phyloP scores from a whole-genome alignment of 768 basidiomycete genomes.

The Suillus decipiens region DNA sequence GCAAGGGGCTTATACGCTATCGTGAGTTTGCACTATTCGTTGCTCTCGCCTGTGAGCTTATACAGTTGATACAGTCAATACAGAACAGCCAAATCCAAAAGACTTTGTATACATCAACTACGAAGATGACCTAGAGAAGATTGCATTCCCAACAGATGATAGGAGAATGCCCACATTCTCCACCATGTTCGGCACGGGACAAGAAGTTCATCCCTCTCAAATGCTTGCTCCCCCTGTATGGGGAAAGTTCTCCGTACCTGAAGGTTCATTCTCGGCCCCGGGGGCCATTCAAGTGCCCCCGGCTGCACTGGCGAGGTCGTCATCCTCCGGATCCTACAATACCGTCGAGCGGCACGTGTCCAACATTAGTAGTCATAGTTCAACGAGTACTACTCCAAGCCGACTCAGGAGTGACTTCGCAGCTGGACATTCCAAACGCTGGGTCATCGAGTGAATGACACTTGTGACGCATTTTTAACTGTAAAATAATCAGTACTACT shows the following conservation, averaged over 20 bases:
- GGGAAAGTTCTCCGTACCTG: slow-evolving; percentile 24
- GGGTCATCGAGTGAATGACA: slow-evolving; percentile 30
- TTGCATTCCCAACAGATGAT: slow-evolving; percentile 59
- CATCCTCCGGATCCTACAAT: slow-evolving; percentile 30
- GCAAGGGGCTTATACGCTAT: slow-evolving; percentile 68
- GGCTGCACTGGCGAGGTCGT: slow-evolving; percentile 36
- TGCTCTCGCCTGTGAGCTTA: slow-evolving; percentile 8
- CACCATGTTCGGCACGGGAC: slow-evolving; percentile 34
- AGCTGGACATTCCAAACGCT: slow-evolving; percentile 22
- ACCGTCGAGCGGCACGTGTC: slow-evolving; percentile 19
- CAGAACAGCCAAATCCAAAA: slow-evolving; percentile 49
- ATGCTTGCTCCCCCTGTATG: slow-evolving; percentile 35
- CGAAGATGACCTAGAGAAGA: slow-evolving; percentile 50
- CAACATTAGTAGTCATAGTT: slow-evolving; percentile 10
- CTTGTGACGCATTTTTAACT: background rate
- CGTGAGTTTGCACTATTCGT: slow-evolving; percentile 43
- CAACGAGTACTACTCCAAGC: slow-evolving; percentile 14
- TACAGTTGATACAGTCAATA: slow-evolving; percentile 45
- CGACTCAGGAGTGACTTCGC: background rate
- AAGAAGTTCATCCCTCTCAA: slow-evolving; percentile 38
- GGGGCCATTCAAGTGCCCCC: slow-evolving; percentile 28
- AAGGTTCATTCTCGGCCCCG: slow-evolving; percentile 1
- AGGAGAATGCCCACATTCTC: slow-evolving; percentile 58
- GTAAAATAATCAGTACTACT: background rate
- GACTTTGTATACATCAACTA: slow-evolving; percentile 37